Base-by-base conservation (phyloP, 257 asterid genomes). In the Solanum virginianum region DNA sequence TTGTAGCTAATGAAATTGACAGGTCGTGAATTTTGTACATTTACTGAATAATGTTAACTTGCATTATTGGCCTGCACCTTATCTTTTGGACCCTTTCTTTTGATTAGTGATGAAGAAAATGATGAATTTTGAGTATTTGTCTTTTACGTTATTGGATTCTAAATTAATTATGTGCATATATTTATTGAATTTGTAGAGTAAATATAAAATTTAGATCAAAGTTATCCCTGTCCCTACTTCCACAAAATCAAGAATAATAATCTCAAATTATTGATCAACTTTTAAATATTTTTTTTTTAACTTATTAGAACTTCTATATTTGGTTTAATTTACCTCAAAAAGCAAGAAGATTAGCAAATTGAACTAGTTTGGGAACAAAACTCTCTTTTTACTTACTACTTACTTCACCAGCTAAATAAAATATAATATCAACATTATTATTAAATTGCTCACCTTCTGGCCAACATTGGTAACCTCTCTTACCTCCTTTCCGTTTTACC, bases 11-110 rank as follows among this genome's bases (percentile, higher is more conserved):
- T 39, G 71, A 70, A 66, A 80, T 80, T 84, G 60, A 84, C 82
- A 55, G 82, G 80, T 51, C 10, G 1, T 43, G 55, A 62, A 85
- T 53, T 45, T 10, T 87, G 86, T 87, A 82, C 17, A 87, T 87
- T 81, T 81, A 32, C 59, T 29, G 83, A 51, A 81, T 77, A 65
- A 66, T 80, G 69, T 84, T 32, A 56, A 24, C 77, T 53, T 29
- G 60, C 62, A 65, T 66, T 75, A 71, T 81, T 86, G 9, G 43
- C 55, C 70, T 71, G 80, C 36, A 12, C 56, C 36, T 72, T n/a
- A 56, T 20, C 22, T 14, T 80, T 54, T 43, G 60, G 75, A 8
- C 39, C 80, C 82, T 16, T 80, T 20, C 24, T 1, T 11, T 22
- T 80, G 6, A 18, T 53, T 20, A 32, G 45, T 45, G 10, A 12